These are phyloP conservation scores for Galeopsis tetrahit DNA, from an alignment of 257 asterid species.

Conservation along the genomic window DNA sequence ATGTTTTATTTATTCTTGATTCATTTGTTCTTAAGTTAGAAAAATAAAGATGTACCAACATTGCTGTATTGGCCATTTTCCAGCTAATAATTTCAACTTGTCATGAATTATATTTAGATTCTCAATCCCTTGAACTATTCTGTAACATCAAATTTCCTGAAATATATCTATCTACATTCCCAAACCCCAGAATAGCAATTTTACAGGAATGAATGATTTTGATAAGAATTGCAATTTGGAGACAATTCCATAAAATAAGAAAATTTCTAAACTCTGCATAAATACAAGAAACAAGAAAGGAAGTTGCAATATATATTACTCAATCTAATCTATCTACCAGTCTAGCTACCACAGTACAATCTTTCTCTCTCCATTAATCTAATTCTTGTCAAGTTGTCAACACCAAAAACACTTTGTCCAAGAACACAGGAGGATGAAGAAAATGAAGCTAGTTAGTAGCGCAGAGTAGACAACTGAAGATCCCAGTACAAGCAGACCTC, in stretches of 20 bases:
- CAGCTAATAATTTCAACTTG: constrained; percentile 19
- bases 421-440: background rate
- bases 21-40: constrained; percentile 27
- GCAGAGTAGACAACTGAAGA: constrained; percentile 62
- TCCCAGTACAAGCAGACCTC: constrained; percentile 65
- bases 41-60: constrained; percentile 21
- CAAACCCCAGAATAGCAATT: background rate
- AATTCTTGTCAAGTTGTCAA: no score
- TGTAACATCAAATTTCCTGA: background rate
- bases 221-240: background rate
- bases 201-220: background rate
- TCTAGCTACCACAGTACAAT: background rate
- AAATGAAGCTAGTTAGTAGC: background rate
- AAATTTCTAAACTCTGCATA: background rate
- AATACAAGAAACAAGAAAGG: background rate
- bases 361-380: no score
- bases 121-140: background rate
- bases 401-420: no score
- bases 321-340: background rate
- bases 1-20: constrained; percentile 27
- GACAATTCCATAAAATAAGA: background rate
- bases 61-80: constrained; percentile 22
- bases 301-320: constrained; percentile 2
- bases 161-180: background rate
- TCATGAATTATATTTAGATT: background rate